Base-by-base conservation (phyloP, 352 stramenopile genomes). In the Globisporangium camurandrum region DNA sequence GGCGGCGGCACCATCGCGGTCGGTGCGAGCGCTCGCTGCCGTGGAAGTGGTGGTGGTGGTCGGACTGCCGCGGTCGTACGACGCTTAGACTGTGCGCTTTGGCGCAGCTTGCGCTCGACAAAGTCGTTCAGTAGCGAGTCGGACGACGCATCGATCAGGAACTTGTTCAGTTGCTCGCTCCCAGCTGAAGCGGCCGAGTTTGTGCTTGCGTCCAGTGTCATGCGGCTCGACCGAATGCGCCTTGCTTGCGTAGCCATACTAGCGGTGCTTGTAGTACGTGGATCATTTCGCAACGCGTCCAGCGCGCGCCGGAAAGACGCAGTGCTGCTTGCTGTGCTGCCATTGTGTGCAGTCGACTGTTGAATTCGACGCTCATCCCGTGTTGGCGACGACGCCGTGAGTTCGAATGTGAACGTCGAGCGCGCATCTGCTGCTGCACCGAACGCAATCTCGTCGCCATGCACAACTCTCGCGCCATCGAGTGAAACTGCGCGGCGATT, bases 361-460 rank as follows among this genome's bases (percentile, higher is more conserved):
- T n/a, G n/a, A n/a, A n/a, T n/a, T n/a, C n/a, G n/a, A n/a, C n/a
- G n/a, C n/a, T n/a, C n/a, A n/a, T n/a, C n/a, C 9, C 16, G 37
- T 11, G 51, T 9, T 9, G n/a, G 0, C 12, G 22, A 11, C 12
- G 41, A 44, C 17, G 38, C 19, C 3, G 61, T 73, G 26, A 85
- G 44, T 37, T 81, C 61, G 37, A 85, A 88, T 6, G 80, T 49
- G 34, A 86, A 86, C 1, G 51, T 66, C 24, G 78, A 78, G 9
- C 22, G 37, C 5, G 56, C 45, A 20, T 52, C 54, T n/a, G 34
- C 44, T 1, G 19, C 28, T 3, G 44, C 36, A 0, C 75, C 77
- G 39, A 91, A 86, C 2, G 77, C 66, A 9, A 87, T 31, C 17
- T 63, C 68, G 49, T 89, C 75, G 4, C 80, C 75, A 53, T 88